phyloP scores from a whole-genome alignment of 2,329 filamentous ascomycete species.

The Aspergillus pseudonomiae region DNA sequence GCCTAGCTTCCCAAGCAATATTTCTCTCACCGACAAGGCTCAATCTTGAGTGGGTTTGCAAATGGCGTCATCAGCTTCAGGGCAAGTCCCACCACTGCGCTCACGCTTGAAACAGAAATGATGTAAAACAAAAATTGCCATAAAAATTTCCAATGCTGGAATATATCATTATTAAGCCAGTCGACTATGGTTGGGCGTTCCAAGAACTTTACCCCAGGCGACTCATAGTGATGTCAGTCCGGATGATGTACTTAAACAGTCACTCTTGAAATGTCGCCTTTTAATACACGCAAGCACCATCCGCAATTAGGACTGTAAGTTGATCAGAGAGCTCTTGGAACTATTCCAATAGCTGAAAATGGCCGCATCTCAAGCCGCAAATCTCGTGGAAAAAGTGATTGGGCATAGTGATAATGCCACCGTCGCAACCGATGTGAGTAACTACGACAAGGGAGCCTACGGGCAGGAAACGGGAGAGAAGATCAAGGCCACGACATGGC shows the following conservation, averaged over 20 bases:
- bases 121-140: not conserved
- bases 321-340: not conserved
- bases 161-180: not conserved
- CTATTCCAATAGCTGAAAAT: slow-evolving; percentile 40
- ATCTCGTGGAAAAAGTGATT: slow-evolving; percentile 65
- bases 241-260: not conserved
- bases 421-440: slow-evolving; percentile 70
- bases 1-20: not conserved
- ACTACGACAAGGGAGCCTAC: slow-evolving; percentile 61
- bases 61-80: not conserved
- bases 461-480: slow-evolving; percentile 57
- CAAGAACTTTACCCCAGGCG: not conserved
- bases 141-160: not conserved
- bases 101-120: not conserved
- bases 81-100: not conserved
- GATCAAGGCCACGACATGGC: slow-evolving; percentile 83
- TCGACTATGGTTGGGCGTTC: not conserved
- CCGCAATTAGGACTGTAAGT: not conserved
- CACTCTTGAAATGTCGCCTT: not conserved
- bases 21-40: not conserved
- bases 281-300: not conserved
- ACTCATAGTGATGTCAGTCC: slow-evolving; percentile 26
- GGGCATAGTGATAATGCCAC: slow-evolving; percentile 69
- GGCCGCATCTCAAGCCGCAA: slow-evolving; percentile 68
- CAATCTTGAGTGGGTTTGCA: not conserved